Base-by-base conservation (phyloP, 495 filamentous ascomycete genomes). In the Thozetella sp. region DNA sequence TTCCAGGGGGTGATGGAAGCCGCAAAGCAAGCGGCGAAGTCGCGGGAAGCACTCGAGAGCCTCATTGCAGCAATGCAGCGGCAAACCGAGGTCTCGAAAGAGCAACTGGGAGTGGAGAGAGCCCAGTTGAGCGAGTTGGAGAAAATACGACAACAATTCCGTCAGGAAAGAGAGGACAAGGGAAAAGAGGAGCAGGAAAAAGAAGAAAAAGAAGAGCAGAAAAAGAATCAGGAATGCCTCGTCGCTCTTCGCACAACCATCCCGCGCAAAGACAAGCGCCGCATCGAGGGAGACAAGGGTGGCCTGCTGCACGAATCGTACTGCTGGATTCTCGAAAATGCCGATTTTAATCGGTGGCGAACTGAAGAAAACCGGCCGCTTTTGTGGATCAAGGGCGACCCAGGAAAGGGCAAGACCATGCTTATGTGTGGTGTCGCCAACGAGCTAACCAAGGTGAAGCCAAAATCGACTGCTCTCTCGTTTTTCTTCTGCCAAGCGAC, bases 331-430 rank as follows among this genome's bases (percentile, higher is more conserved):
- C 67, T 83, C 11, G 57, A 70, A 10, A 57, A 80, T 27, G 2
- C 50, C 2, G 66, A 67, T 13, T 82, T 80, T 58, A 24, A 40
- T 22, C 23, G 59, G 26, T 80, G 72, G 74, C 61, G 40, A 9
- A 43, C 70, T 48, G 62, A 68, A 26, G 22, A 56, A n/a, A 43
- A 72, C 3, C 9, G 9, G 17, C 65, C 61, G 19, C 61, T 79
- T 20, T 70, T 82, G 20, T 81, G 77, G 78, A 73, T 83, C 25
- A 79, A 70, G 52, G 76, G 74, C 45, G 74, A 71, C 57, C 67
- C 76, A 30, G 78, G 78, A n/a, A 81, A 75, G 56, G 77, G 79
- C 45, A 82, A 82, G 66, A 82, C 78, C 1, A 83, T 83, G 78
- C 67, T 81, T 0, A 46, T 83, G 12, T 73, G 63, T 19, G 73